Base-by-base conservation (phyloP, 805 yeast genomes). In the Ogataea haglerorum region DNA sequence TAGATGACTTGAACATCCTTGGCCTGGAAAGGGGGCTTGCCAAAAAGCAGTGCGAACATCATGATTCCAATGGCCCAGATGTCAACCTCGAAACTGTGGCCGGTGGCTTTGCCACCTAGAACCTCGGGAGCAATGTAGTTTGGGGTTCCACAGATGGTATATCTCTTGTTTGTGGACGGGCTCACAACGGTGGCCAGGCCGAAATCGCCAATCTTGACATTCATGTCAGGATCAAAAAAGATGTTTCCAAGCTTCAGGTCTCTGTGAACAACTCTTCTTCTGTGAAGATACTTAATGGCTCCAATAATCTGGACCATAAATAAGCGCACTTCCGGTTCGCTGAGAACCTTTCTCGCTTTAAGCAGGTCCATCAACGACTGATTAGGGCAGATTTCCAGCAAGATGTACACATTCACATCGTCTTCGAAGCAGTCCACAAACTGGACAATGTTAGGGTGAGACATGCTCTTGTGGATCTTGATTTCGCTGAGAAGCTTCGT, bases 121-220 rank as follows among this genome's bases (percentile, higher is more conserved):
- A 93, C 95, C 68, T 93, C 99, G 6, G 99, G 99, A 1, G 99
- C 97, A 59, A 93, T 93, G 62, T 93, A 93, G 66, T 93, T 93
- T 45, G 99, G 99, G 17, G 99, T 93, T 40, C 99, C 99, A 65
- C 99, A 93, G 41, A 93, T 87, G 31, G 99, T 91, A 60, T 82
- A 85, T 57, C 91, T 88, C 50, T 91, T 80, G 36, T 86, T 86
- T 43, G 74, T 75, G 22, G 75, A 70, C 6, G 59, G 42, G 30
- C 84, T 85, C 47, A 93, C 73, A n/a, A 87, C 84, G 1, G 97
- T 89, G n/a, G 99, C 99, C 45, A 93, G 74, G 23, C 99, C 99
- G 67, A 93, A 93, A 64, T 93, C 99, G 49, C 99, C 99, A 47
- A 93, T 85, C 62, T 93, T 93, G 57, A 91, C 75, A 63, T 89